Evolutionary conservation across 2,329 filamentous ascomycete species (phyloP), one percentile per base, ranked within the genome.

Genomic region (Trichophyton verrucosum): DNA sequence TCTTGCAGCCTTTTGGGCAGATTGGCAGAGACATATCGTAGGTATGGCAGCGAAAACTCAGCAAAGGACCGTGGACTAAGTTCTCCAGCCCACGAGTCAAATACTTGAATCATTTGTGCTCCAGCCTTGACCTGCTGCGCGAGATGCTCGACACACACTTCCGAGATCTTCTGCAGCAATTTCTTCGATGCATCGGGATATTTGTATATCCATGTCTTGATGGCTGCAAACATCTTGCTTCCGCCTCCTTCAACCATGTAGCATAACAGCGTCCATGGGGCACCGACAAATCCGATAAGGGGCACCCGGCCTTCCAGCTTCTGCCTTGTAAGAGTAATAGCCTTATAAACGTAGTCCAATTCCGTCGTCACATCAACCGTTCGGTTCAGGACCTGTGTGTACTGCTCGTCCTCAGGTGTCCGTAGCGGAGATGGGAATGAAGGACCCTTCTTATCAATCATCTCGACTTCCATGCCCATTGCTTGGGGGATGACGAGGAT

Each of bases 201-300:
- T 74, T 84, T 90, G 80, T 92, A 99, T 63, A 97, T 86, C 94
- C 94, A 99, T 27, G 88, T 95, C 82, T 99, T 99, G 69, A 85
- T 87, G 76, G 96, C 86, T 63, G 89, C 85, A 77, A 97, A 97
- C 71, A 97, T 80, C 79, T 97, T 97, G 67, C 88, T 95, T 49
- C 94, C 94, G 56, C 94, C 94, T 15, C 94, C 94, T 76, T 99
- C 94, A 17, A 97, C 90, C 94, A 99, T 99, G 78, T 99, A 99
- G 78, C 92, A 96, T 70, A 99, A 82, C 62, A 99, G 76, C 1
- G 94, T 99, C 90, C 94, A 99, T 0, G 94, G 94, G 6, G 94
- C 91, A 60, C 94, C 94, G 69, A 91, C 96, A 78, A 99, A 99
- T 40, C 94, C 94, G 72, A 96, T 95, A 65, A 99, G 77, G 4